Conservation (phyloP, 257 asterid genomes). For the Fraxinus anomala region DNA sequence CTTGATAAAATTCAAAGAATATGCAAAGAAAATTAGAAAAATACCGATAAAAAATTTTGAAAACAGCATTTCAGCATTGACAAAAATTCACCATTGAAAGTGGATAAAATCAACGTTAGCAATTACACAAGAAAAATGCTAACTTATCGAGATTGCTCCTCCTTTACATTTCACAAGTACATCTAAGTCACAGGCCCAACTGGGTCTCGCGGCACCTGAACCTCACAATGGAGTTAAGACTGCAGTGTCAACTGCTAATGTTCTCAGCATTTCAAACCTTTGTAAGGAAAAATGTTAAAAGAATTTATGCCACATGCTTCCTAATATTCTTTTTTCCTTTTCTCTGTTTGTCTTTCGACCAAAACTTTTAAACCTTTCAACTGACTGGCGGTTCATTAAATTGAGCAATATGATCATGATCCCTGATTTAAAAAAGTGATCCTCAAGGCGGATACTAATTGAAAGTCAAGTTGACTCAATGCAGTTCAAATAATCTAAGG, state of each 20-base stretch:
- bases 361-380: neutral
- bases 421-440: neutral
- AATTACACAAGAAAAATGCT: neutral
- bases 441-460: neutral
- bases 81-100: neutral
- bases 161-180: neutral
- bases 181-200: neutral
- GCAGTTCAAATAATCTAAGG: neutral
- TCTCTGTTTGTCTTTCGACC: neutral
- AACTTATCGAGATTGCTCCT: neutral
- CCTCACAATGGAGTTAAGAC: neutral
- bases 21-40: neutral
- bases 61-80: neutral
- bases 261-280: neutral
- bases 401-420: neutral
- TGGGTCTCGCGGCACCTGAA: neutral
- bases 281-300: neutral
- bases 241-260: neutral
- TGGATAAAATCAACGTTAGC: neutral
- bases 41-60: neutral
- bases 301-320: neutral
- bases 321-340: neutral
- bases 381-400: neutral
- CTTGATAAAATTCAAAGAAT: slow-evolving; percentile 8
- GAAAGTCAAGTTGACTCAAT: neutral